Evolutionary conservation across 129 eudicot species (phyloP).

Genomic region (Chrysanthemum lavandulifolium): DNA sequence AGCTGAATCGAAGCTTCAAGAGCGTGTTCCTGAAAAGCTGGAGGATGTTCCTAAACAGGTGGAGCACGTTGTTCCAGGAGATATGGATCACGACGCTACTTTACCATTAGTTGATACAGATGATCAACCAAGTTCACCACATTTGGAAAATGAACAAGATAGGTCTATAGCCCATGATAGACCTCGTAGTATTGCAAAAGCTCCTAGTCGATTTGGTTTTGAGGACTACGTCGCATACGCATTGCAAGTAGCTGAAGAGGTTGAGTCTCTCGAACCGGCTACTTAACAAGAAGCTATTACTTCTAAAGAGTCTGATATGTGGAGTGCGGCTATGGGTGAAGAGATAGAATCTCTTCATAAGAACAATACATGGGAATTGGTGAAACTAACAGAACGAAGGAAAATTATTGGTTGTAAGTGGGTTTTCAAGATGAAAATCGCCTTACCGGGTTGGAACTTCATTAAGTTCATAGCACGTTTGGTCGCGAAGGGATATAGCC

Average conservation of each 20-base stretch:
- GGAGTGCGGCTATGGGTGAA: slow-evolving; percentile 20
- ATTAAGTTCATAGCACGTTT: neutral
- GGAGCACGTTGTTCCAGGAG: neutral
- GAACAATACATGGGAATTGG: slow-evolving; percentile 12
- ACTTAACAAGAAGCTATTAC: slow-evolving; percentile 17
- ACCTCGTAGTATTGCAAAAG: neutral
- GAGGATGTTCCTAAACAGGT: neutral
- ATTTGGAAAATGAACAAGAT: too few species aligned
- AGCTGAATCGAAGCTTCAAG: neutral
- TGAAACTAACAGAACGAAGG: neutral
- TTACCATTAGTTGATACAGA: neutral
- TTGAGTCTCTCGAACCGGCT: neutral
- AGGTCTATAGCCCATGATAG: neutral
- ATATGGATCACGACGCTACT: neutral
- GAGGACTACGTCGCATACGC: neutral
- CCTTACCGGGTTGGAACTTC: neutral
- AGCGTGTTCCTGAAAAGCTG: neutral
- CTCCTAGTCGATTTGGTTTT: neutral
- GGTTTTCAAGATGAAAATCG: slow-evolving; percentile 14
- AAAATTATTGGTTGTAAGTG: slow-evolving; percentile 14
- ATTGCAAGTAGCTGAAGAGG: slow-evolving; percentile 2
- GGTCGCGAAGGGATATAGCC: slow-evolving; percentile 17
- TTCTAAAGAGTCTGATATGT: neutral
- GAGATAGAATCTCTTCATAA: slow-evolving; percentile 27
- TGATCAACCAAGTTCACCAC: neutral